Evolutionary conservation across 2,329 filamentous ascomycete genomes (phyloP).

Genomic region (Dissoconium aciculare): DNA sequence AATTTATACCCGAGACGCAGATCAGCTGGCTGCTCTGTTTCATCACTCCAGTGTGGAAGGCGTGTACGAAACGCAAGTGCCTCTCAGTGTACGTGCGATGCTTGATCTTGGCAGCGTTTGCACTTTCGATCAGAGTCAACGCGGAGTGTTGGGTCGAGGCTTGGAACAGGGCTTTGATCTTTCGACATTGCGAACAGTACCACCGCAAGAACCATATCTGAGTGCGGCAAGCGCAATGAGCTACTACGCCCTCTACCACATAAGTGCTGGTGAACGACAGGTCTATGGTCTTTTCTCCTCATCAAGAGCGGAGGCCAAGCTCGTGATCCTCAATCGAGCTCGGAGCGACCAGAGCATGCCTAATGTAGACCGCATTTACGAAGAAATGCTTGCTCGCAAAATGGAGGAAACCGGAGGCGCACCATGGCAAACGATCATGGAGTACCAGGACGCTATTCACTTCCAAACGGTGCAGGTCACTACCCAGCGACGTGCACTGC

Average conservation of each 20-base stretch:
- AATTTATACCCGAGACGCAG: conserved; percentile 67
- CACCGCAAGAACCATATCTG: conserved; percentile 60
- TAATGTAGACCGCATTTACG: conserved; percentile 79
- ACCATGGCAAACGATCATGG: conserved; percentile 65
- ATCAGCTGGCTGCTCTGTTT: conserved; percentile 70
- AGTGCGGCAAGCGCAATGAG: conserved; percentile 51
- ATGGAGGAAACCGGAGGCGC: conserved; percentile 52
- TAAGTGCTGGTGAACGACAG: conserved; percentile 77
- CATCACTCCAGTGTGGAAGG: conserved; percentile 91
- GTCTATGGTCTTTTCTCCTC: conserved; percentile 91
- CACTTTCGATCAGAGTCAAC: conserved; percentile 80
- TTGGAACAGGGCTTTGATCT: conserved; percentile 90
- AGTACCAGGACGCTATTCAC: conserved; percentile 70
- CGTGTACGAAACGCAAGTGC: conserved; percentile 88
- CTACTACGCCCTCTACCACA: conserved; percentile 87
- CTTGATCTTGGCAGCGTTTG: conserved; percentile 82
- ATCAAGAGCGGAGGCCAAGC: conserved; percentile 59
- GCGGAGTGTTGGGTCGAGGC: conserved; percentile 81
- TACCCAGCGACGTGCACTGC: conserved; percentile 72
- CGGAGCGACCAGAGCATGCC: conserved; percentile 75
- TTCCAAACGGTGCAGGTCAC: conserved; percentile 83
- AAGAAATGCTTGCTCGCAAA: conserved; percentile 54
- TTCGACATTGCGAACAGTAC: conserved; percentile 52
- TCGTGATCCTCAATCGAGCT: conserved; percentile 73
- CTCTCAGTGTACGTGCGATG: conserved; percentile 71